Evolutionary conservation across 2,329 filamentous ascomycete species (phyloP), one percentile per base, ranked within the genome.

Genomic region (Blastomyces parvus): DNA sequence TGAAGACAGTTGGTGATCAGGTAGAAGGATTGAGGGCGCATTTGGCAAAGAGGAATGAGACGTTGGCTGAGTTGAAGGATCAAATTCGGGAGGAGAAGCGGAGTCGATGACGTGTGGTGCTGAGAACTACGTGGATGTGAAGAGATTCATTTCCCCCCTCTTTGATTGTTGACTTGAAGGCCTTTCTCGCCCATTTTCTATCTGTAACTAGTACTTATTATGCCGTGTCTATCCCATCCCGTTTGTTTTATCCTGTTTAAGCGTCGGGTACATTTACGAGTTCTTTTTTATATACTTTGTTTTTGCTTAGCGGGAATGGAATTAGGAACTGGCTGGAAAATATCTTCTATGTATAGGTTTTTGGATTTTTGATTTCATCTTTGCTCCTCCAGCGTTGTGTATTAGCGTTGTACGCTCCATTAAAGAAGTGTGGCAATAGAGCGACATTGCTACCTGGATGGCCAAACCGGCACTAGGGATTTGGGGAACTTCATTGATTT

Each of bases 1-100:
- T 99, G 73, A 84, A 88, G 70, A 89, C 90, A 56, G 90, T 99
- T n/a, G 88, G 85, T 71, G 93, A 97, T 77, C 93, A 99, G 80
- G 87, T 99, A 1, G 91, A 97, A 68, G 91, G 92, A 0, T 76
- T 99, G 68, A 91, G 96, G 79, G 79, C 81, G 65, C 94, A 99
- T 80, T 78, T 97, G 71, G 83, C 85, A 70, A 86, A 86, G 68
- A 83, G 94, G 66, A 85, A 93, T 76, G 84, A 87, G 67, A 84
- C 87, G 38, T 79, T 99, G 70, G 86, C 88, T 58, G 88, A 90
- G 74, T 73, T 97, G 73, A 84, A 86, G 76, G 82, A 85, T 72
- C 87, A 97, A 78, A 88, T 97, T 76, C 91, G 97, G 71, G 88
- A 90, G 27, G 92, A 93, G 83, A 94, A 89, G 64, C 61, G 57